These are phyloP conservation scores for Durotheca rogersii DNA, from an alignment of 495 filamentous ascomycete genomes.

Conservation along the genomic window DNA sequence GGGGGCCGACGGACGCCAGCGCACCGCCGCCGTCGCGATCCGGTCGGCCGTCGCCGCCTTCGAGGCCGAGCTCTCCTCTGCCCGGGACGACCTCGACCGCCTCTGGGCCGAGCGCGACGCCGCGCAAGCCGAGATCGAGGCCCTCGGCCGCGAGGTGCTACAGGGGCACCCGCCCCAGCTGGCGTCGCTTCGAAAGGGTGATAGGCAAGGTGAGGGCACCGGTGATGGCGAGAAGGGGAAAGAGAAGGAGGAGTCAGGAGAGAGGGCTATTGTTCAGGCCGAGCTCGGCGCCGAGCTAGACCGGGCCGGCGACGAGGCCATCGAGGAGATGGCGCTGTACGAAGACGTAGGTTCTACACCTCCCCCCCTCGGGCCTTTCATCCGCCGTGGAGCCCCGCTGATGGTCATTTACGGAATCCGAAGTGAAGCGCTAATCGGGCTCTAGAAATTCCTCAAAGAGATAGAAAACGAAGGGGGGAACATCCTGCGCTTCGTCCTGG, in stretches of 20 bases:
- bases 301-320: constrained; percentile 21
- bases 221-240: not conserved
- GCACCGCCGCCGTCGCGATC: constrained; percentile 14
- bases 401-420: no score
- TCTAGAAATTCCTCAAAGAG: constrained; percentile 34
- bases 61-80: constrained; percentile 2
- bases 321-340: constrained; percentile 32
- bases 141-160: constrained; percentile 11
- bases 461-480: constrained; percentile 31
- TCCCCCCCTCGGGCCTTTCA: no score
- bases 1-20: constrained; percentile 10
- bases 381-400: no score
- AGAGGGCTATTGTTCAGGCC: not conserved
- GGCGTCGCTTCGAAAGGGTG: constrained; percentile 10
- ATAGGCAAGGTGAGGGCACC: no score
- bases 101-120: constrained; percentile 27
- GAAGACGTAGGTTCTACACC: constrained; percentile 36
- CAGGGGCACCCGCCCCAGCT: not conserved
- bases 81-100: constrained; percentile 10
- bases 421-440: constrained; percentile 30
- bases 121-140: constrained; percentile 20
- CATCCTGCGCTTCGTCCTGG: constrained; percentile 28
- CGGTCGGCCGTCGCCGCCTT: constrained; percentile 14
- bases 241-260: no score
- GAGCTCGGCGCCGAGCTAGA: constrained; percentile 21